Evolutionary conservation across 2,329 filamentous ascomycete genomes (phyloP).

Genomic region (Xylaria polymorpha): DNA sequence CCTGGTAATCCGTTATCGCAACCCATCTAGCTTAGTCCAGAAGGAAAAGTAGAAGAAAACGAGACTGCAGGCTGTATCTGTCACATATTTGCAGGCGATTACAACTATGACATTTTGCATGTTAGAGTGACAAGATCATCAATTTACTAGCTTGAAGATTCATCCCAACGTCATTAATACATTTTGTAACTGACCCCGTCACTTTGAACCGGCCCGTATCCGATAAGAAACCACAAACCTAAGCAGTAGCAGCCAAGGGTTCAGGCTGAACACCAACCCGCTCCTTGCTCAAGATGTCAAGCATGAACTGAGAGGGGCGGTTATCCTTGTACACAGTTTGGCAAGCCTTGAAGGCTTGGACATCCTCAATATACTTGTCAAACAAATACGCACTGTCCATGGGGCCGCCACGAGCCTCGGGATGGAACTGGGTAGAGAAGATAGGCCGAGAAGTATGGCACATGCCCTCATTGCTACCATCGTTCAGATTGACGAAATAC

Average conservation of each 20-base stretch:
- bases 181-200: slow-evolving; percentile 3
- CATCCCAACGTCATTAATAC: background rate
- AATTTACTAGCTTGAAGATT: background rate
- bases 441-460: slow-evolving; percentile 96
- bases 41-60: background rate
- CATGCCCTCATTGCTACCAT: slow-evolving; percentile 95
- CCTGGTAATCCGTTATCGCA: too few relatives aligned
- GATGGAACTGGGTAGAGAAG: slow-evolving; percentile 99
- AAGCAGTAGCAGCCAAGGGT: slow-evolving; percentile 65
- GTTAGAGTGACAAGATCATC: background rate
- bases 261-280: slow-evolving; percentile 87
- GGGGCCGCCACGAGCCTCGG: slow-evolving; percentile 96
- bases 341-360: slow-evolving; percentile 87
- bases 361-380: slow-evolving; percentile 93
- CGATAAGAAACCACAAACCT: slow-evolving; percentile 28
- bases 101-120: background rate
- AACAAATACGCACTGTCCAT: slow-evolving; percentile 97
- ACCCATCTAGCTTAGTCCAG: too few relatives aligned
- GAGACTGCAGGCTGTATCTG: background rate
- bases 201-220: slow-evolving; percentile 4
- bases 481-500: slow-evolving; percentile 98
- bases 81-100: background rate
- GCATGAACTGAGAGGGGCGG: slow-evolving; percentile 85
- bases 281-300: slow-evolving; percentile 93
- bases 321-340: slow-evolving; percentile 85